phyloP scores from a whole-genome alignment of 805 yeast species.

The Pachysolen tannophilus region DNA sequence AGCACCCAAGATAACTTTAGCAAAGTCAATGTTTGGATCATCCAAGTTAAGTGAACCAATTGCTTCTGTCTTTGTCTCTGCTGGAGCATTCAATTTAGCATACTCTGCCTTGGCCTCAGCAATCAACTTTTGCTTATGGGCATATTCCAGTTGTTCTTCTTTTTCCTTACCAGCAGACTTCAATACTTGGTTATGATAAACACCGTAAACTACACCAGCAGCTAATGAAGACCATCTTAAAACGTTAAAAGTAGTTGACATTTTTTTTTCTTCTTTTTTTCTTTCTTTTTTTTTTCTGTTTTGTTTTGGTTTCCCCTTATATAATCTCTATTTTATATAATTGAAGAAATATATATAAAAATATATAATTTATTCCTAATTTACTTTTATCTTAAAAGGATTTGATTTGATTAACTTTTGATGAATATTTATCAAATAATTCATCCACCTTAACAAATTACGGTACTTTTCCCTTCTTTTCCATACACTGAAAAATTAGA shows the following conservation, averaged over 20 bases:
- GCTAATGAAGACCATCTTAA: constrained; percentile 90
- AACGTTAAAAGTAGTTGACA: constrained; percentile 36
- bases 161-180: constrained; percentile 51
- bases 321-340: no score
- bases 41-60: constrained; percentile 59
- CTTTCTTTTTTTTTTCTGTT: not conserved
- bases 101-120: constrained; percentile 85
- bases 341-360: no score
- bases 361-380: no score
- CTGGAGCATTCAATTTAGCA: constrained; percentile 50
- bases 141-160: constrained; percentile 50
- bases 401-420: not conserved
- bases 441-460: no score
- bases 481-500: no score
- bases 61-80: constrained; percentile 31
- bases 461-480: no score
- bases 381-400: no score
- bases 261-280: not conserved
- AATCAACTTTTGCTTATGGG: constrained; percentile 65
- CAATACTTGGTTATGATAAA: constrained; percentile 68
- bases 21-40: constrained; percentile 88
- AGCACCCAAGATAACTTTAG: constrained; percentile 55
- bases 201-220: constrained; percentile 85
- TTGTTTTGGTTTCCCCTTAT: no score
- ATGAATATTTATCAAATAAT: no score